Evolutionary conservation across 2,329 filamentous ascomycete genomes (phyloP).

Genomic region (Biscogniauxia sp.): DNA sequence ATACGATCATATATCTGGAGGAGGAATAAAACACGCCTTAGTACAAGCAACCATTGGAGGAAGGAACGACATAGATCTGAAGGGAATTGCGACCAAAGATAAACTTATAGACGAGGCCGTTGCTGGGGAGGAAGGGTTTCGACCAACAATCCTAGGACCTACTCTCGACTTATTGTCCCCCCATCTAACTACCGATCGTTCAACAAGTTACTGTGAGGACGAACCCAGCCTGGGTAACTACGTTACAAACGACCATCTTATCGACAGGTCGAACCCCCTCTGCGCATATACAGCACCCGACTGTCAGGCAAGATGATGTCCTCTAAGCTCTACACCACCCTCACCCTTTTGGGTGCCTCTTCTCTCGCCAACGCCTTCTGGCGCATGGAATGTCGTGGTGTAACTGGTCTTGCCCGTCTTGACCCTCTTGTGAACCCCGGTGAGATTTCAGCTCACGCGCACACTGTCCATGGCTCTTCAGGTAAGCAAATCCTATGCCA

Average conservation of each 20-base stretch:
- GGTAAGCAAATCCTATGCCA: conserved; percentile 52
- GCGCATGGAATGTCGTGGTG: conserved; percentile 81
- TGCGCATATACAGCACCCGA: neutral
- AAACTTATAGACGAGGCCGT: neutral
- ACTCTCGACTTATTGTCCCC: too few relatives aligned
- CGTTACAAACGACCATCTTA: neutral
- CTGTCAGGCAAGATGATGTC: conserved; percentile 24
- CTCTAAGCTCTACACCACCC: conserved; percentile 23
- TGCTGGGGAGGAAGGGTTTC: neutral
- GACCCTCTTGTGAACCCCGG: conserved; percentile 73
- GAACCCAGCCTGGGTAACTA: too few relatives aligned
- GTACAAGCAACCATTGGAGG: too few relatives aligned
- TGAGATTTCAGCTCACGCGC: conserved; percentile 61
- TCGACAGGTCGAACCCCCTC: neutral
- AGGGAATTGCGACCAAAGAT: neutral
- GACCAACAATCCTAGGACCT: neutral
- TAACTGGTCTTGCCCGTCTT: conserved; percentile 66
- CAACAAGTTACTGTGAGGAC: neutral
- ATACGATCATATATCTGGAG: neutral
- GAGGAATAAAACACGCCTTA: too few relatives aligned
- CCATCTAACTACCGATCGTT: neutral
- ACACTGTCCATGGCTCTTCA: conserved; percentile 72
- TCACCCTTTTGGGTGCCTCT: conserved; percentile 32
- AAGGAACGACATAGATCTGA: too few relatives aligned
- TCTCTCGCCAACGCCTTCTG: conserved; percentile 67